phyloP scores from a whole-genome alignment of 805 yeast species.

The Teunomyces atbi region DNA sequence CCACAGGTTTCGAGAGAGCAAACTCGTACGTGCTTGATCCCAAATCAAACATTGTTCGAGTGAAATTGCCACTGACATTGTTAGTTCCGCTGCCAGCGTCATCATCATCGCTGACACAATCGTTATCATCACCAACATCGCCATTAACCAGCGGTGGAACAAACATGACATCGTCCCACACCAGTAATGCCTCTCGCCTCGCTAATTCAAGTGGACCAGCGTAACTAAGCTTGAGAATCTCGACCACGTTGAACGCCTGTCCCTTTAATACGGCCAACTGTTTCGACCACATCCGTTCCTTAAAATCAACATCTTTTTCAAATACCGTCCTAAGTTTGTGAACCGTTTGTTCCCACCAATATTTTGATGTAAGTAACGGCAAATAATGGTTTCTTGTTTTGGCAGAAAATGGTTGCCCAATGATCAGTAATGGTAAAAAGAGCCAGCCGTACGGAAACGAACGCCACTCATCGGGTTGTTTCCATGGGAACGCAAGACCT shows the following conservation, averaged over 20 bases:
- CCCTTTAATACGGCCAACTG: conserved; percentile 75
- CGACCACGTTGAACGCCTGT: conserved; percentile 74
- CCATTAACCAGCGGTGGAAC: conserved; percentile 41
- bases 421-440: conserved; percentile 58
- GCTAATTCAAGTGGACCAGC: conserved; percentile 71
- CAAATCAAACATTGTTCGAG: conserved; percentile 41
- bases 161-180: conserved; percentile 61
- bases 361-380: conserved; percentile 54
- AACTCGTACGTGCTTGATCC: conserved; percentile 22
- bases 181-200: conserved; percentile 53
- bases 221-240: conserved; percentile 52
- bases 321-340: conserved; percentile 47
- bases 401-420: conserved; percentile 65
- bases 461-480: conserved; percentile 80
- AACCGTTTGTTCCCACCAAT: conserved; percentile 71
- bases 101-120: too few relatives aligned
- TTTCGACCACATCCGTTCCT: conserved; percentile 61
- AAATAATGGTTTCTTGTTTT: conserved; percentile 55
- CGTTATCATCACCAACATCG: conserved; percentile 12
- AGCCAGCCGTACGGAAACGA: conserved; percentile 81
- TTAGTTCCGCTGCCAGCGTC: too few relatives aligned
- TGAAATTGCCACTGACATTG: too few relatives aligned
- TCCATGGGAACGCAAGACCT: conserved; percentile 76
- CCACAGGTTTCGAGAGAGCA: neutral
- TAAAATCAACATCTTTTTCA: conserved; percentile 58